Base-by-base conservation (phyloP, 495 filamentous ascomycete genomes). In the Penicillium egyptiacum region DNA sequence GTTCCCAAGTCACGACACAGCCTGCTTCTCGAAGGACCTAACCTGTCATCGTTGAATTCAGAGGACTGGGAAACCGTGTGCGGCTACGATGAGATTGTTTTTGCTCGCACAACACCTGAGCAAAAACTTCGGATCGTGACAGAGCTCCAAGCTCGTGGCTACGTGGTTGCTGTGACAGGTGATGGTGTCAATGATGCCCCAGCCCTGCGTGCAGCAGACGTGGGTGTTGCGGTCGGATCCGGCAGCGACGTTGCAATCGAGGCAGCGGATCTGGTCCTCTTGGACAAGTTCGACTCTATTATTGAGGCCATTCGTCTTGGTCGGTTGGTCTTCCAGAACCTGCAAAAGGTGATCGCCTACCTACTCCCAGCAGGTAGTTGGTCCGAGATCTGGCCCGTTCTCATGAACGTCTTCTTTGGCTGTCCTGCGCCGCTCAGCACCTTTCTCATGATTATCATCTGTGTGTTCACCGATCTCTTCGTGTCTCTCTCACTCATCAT, bases 261-360 rank as follows among this genome's bases (percentile, higher is more conserved):
- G 73, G 93, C 93, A 6, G 90, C 93, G 11, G 89, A 95, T 63
- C 82, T 97, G 4, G 90, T 97, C 16, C 82, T 98, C 7, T 75
- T 90, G 2, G 87, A 89, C 30, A 79, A 76, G 0, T 90, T 92
- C 59, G 78, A 80, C 20, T 86, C 83, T 4, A 81, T 91, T 16
- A 80, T 88, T 3, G 82, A 86, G 60, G 88, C 87, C 1, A 83
- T 90, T 11, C 75, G 83, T 28, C 78, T 80, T 17, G 84, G 85
- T 1, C 73, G 83, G 5, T 58, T 81, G 0, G 82, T 85, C 22
- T 76, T 76, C 58, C 72, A 76, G 53, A 86, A 86, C 59, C 65
- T 85, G n/a, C 79, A 83, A 63, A 86, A 86, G 65, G 80, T 81
- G 0, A 82, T 86, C 48, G 69, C 71, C 9, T 86, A 86, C 54